These are phyloP conservation scores for Gymnopus androsaceus DNA, from an alignment of 1,284 basidiomycete species.

Conservation along the genomic window DNA sequence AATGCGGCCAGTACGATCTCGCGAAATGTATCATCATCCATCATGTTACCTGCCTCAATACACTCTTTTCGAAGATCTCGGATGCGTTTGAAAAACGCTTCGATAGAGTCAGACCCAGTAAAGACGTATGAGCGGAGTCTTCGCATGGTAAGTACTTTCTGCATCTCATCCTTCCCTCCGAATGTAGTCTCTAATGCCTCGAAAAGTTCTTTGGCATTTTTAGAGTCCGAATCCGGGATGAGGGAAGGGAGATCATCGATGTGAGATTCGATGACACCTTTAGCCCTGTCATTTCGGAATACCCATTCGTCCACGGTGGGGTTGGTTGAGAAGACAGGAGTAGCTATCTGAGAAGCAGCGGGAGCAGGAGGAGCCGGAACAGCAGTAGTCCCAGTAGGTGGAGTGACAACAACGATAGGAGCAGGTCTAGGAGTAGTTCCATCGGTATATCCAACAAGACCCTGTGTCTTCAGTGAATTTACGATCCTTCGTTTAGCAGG, in stretches of 20 bases:
- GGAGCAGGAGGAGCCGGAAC: not conserved
- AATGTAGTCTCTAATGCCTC: not conserved
- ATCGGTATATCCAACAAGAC: slow-evolving; percentile 2
- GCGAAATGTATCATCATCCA: not conserved
- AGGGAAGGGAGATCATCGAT: not conserved
- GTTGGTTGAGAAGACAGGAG: not conserved
- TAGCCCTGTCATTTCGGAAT: not conserved
- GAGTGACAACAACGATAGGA: too few species aligned
- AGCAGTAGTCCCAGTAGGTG: not conserved
- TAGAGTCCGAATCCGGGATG: not conserved
- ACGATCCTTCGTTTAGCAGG: not conserved
- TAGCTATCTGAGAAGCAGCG: not conserved
- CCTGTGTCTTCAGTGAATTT: not conserved
- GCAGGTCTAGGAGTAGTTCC: not conserved
- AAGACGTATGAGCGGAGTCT: not conserved
- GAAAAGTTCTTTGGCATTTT: not conserved
- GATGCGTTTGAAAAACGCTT: slow-evolving; percentile 4
- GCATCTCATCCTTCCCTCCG: not conserved
- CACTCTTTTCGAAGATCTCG: not conserved
- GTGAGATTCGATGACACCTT: not conserved
- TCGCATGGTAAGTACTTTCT: not conserved
- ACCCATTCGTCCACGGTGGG: not conserved
- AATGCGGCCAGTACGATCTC: slow-evolving; percentile 2
- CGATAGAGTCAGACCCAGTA: not conserved
- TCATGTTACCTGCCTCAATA: not conserved